phyloP scores from a whole-genome alignment of 2,329 filamentous ascomycete genomes.

The Phyllachora maydis region DNA sequence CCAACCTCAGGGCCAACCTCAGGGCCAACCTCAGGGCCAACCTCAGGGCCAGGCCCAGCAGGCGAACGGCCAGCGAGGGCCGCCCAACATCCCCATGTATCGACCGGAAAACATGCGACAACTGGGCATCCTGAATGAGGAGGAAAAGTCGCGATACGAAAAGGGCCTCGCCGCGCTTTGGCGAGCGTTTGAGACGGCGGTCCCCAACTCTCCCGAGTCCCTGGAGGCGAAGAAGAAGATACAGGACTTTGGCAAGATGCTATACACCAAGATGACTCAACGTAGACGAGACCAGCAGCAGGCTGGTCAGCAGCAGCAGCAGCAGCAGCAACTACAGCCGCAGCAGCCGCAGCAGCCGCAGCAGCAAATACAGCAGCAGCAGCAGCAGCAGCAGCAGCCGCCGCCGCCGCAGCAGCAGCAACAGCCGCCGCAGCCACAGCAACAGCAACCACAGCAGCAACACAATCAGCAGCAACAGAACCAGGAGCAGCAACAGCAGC shows the following conservation, averaged over 20 bases:
- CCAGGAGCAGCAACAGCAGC: too few relatives aligned
- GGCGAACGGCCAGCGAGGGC: constrained; percentile 2
- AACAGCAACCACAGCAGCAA: too few relatives aligned
- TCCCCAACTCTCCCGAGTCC: constrained; percentile 25
- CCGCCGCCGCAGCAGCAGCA: too few relatives aligned
- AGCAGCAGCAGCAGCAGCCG: too few relatives aligned
- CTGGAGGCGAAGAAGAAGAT: constrained; percentile 34
- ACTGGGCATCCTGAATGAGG: constrained; percentile 25
- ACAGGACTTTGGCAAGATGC: constrained; percentile 35
- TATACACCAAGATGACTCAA: constrained; percentile 27
- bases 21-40: constrained; percentile 5
- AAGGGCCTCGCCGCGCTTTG: constrained; percentile 31
- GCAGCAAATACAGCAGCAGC: constrained; percentile 4
- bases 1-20: too few relatives aligned
- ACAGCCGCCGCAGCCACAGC: too few relatives aligned
- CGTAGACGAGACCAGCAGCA: constrained; percentile 6
- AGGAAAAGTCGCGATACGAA: constrained; percentile 39
- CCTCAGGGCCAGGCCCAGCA: constrained; percentile 3
- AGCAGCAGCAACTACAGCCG: constrained; percentile 10
- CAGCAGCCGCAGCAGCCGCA: too few relatives aligned
- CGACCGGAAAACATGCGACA: constrained; percentile 28
- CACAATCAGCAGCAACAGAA: too few relatives aligned
- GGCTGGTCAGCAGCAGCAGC: constrained; percentile 12
- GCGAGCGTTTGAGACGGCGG: constrained; percentile 24
- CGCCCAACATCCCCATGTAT: constrained; percentile 17